These are phyloP conservation scores for Pochonia chlamydosporia DNA, from an alignment of 2,329 filamentous ascomycete genomes.

Conservation along the genomic window DNA sequence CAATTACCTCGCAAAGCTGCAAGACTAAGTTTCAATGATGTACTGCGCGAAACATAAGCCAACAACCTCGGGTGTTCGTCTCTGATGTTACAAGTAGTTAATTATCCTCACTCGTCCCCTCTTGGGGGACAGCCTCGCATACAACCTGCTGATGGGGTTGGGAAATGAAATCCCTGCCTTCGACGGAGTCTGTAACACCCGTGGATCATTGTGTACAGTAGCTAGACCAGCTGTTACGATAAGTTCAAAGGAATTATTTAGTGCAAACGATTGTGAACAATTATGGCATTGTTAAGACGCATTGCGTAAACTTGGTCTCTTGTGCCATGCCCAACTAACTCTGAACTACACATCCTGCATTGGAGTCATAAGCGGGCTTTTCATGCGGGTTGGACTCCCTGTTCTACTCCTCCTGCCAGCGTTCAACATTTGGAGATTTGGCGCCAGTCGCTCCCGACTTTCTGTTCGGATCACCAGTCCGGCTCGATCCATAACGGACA, in stretches of 20 bases:
- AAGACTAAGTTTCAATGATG: constrained; percentile 15
- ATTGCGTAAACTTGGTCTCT: not conserved
- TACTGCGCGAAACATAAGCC: no score
- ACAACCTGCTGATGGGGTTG: no score
- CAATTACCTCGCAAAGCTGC: constrained; percentile 70
- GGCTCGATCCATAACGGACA: constrained; percentile 53
- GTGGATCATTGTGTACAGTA: no score
- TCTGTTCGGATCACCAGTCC: constrained; percentile 79
- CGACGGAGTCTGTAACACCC: no score
- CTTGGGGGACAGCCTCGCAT: no score
- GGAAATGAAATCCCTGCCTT: no score
- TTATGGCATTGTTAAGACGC: no score
- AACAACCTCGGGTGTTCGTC: no score
- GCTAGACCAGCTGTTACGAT: no score
- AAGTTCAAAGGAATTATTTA: no score
- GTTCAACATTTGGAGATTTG: constrained; percentile 47
- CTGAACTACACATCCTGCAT: constrained; percentile 28
- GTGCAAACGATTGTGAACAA: no score
- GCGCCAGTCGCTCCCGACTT: constrained; percentile 71
- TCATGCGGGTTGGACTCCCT: constrained; percentile 52
- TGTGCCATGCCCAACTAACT: not conserved
- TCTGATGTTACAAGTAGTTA: not conserved
- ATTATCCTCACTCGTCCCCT: no score
- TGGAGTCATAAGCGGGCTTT: constrained; percentile 51
- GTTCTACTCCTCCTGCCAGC: constrained; percentile 53